Base-by-base conservation (phyloP, 495 filamentous ascomycete genomes). In the Daldinia caldariorum region DNA sequence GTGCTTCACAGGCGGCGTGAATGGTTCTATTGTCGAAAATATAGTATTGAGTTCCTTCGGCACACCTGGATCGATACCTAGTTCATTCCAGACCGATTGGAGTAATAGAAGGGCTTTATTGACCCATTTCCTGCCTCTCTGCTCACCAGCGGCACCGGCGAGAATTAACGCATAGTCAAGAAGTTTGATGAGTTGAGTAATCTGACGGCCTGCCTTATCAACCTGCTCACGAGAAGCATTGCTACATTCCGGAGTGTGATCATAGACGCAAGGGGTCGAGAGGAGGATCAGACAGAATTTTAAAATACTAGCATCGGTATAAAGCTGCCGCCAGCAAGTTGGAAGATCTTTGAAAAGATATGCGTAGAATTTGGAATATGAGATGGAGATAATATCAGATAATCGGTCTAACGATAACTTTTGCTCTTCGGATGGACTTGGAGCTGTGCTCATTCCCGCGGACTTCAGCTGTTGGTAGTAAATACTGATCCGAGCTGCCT, bases 111-210 rank as follows among this genome's bases (percentile, higher is more conserved):
- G 72, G 0, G 88, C 74, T 37, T 69, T 62, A 56, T 91, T 84
- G 53, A 94, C 84, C 73, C 88, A 82, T n/a, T 72, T 77, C 63
- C 85, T 85, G n/a, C 91, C 86, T 10, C 83, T 71, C 4, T 34
- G 43, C 31, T 73, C 50, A 2, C 85, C 76, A 3, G 89, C 87
- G 0, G 88, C 91, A 0, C 94, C 95, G 22, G 92, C 86, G 76
- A 97, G 89, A 53, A 97, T 94, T 53, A 95, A 73, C 0, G 92
- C 91, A 76, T 89, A 89, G 69, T 99, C 95, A 0, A 97, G 84
- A 3, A 82, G 78, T 57, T 84, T 79, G 22, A 97, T 83, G n/a
- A 89, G 82, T 12, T 81, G 78, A 18, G 77, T 77, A 8, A 82
- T 66, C 0, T 83, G 61, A 78, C 81, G 80, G 5, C 77, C 62